A percentile compares a stretch with the other conserved stretches of the same genome.
These are phyloP conservation scores for Malus hybrid DNA, from an alignment of 331 rosid species.

Conservation along the genomic window DNA sequence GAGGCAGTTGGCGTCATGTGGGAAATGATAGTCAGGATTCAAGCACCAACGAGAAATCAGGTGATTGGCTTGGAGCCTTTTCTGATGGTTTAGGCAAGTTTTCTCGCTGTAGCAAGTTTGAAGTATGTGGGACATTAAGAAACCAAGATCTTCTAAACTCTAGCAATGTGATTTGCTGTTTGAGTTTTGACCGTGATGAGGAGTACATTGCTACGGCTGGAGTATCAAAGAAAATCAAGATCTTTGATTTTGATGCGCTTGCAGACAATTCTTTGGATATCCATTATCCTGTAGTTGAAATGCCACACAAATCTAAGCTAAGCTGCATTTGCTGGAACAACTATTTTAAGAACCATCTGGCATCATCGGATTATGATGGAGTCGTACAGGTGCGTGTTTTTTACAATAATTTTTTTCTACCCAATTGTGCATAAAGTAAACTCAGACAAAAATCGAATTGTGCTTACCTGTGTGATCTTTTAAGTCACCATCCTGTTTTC, in stretches of 20 bases:
- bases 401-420: neutral
- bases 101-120: conserved; percentile 46
- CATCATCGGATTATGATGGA: conserved; percentile 71
- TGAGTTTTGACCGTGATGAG: conserved; percentile 65
- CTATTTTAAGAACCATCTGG: conserved; percentile 53
- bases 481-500: neutral
- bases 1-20: conserved; percentile 15
- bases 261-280: conserved; percentile 36
- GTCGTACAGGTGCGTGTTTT: conserved; percentile 63
- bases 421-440: neutral
- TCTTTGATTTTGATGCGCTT: conserved; percentile 46
- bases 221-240: conserved; percentile 63
- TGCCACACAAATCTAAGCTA: conserved; percentile 57
- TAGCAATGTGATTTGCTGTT: conserved; percentile 59
- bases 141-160: conserved; percentile 53
- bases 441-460: neutral
- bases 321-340: conserved; percentile 67
- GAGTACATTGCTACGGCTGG: conserved; percentile 67
- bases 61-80: conserved; percentile 41
- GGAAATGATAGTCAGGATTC: conserved; percentile 24
- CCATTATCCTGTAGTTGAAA: conserved; percentile 67
- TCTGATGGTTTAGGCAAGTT: conserved; percentile 63
- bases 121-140: conserved; percentile 52
- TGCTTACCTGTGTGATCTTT: neutral
- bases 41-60: conserved; percentile 21